Base-by-base conservation (phyloP, 495 filamentous ascomycete genomes). In the Neurospora sublineolata region DNA sequence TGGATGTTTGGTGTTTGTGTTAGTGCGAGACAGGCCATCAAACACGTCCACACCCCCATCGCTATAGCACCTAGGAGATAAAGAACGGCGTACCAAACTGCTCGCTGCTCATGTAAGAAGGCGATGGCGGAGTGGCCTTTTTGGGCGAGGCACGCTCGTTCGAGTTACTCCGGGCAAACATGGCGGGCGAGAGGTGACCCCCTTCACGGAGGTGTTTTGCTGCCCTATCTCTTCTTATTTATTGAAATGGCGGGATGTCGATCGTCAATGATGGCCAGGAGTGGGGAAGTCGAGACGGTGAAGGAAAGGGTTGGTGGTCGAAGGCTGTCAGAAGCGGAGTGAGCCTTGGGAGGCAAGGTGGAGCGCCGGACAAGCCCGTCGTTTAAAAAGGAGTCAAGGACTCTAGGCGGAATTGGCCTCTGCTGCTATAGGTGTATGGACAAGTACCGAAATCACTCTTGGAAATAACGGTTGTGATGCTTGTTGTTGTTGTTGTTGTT, bases 81-180 rank as follows among this genome's bases (percentile, higher is more conserved):
- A 40, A 33, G 70, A 72, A 58, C 64, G 74, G 75, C 88, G 85
- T 83, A 97, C 94, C 91, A 79, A 96, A 90, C 82, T 97, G 93
- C 64, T 94, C 89, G 78, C 88, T 89, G 41, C 89, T 89, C 94
- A 97, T 97, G 82, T 92, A 96, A 44, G 87, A 86, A 33, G 92
- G 90, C 42, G 89, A 89, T 30, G 92, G 90, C 73, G 90, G 90
- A 64, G 89, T 89, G 73, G 88, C 87, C 83, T 90, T 92, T 74
- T 88, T 83, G 44, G 77, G 70, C 72, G 79, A 77, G 60, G 69
- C 71, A 18, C 72, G 76, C 75, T 81, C 79, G 77, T 78, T 81
- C 69, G 78, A 73, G 36, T 72, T 79, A 72, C 73, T 71, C 40
- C 75, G 77, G n/a, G 74, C 74, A 68, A 79, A 79, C 79, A 81